These are phyloP conservation scores for Rhynchosporium agropyri DNA, from an alignment of 2,329 filamentous ascomycete genomes.

Conservation along the genomic window DNA sequence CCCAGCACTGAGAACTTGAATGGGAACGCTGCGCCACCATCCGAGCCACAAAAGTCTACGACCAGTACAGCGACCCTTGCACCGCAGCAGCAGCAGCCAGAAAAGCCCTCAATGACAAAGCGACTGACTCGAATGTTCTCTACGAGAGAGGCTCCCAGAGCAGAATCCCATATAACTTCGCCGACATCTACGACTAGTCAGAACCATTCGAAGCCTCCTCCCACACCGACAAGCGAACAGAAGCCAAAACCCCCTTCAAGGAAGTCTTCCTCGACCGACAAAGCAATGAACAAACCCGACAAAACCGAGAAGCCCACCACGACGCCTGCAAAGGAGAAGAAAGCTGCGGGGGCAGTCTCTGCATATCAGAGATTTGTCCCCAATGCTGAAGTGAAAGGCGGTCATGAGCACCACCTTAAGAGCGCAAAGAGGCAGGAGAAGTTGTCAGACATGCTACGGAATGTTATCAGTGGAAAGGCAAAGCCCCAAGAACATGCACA, in stretches of 20 bases:
- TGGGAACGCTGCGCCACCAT: constrained; percentile 40
- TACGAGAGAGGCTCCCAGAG: constrained; percentile 52
- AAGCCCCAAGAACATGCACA: constrained; percentile 65
- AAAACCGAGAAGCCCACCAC: constrained; percentile 40
- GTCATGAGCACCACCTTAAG: constrained; percentile 86
- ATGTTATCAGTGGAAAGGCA: constrained; percentile 79
- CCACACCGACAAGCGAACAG: constrained; percentile 35
- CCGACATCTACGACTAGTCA: constrained; percentile 30
- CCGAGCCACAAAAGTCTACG: constrained; percentile 36
- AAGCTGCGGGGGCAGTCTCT: constrained; percentile 27
- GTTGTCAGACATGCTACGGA: constrained; percentile 86
- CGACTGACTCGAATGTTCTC: constrained; percentile 68
- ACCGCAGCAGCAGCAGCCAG: constrained; percentile 36
- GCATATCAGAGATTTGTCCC: constrained; percentile 52
- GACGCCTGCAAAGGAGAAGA: constrained; percentile 39
- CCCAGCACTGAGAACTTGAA: constrained; percentile 38
- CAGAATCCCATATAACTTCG: constrained; percentile 34
- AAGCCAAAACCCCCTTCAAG: constrained; percentile 47
- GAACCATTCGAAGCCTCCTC: constrained; percentile 39
- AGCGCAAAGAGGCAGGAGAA: constrained; percentile 93
- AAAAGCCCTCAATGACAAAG: constrained; percentile 65
- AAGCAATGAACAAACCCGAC: constrained; percentile 38
- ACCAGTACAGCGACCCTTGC: constrained; percentile 14
- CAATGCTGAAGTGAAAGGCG: constrained; percentile 59
- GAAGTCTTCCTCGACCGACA: constrained; percentile 51